phyloP scores from a whole-genome alignment of 768 basidiomycete species.

The Boletus rubroflammeus region DNA sequence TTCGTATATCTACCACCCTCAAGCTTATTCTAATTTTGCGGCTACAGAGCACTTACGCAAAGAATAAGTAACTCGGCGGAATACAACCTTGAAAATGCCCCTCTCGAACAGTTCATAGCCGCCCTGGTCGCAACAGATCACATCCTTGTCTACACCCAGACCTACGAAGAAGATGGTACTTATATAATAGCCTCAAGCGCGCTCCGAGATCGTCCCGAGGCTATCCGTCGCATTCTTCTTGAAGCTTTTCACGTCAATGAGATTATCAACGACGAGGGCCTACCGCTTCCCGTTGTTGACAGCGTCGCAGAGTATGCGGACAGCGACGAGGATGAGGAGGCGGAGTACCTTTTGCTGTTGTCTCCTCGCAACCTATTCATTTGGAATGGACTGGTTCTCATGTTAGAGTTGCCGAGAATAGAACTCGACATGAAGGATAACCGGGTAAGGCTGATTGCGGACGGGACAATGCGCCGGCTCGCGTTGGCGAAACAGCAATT shows the following conservation, averaged over 20 bases:
- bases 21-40: slow-evolving; percentile 4
- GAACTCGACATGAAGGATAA: slow-evolving; percentile 84
- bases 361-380: slow-evolving; percentile 84
- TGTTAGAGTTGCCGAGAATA: slow-evolving; percentile 68
- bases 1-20: slow-evolving; percentile 25
- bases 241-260: slow-evolving; percentile 83
- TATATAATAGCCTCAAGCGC: slow-evolving; percentile 84
- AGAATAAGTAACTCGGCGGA: slow-evolving; percentile 93
- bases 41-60: slow-evolving; percentile 62
- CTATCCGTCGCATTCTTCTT: slow-evolving; percentile 74
- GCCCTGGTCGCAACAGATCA: slow-evolving; percentile 81
- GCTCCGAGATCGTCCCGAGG: slow-evolving; percentile 71
- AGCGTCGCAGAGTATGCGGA: slow-evolving; percentile 37
- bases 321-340: slow-evolving; percentile 53
- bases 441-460: slow-evolving; percentile 88
- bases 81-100: slow-evolving; percentile 72
- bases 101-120: slow-evolving; percentile 76
- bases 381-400: slow-evolving; percentile 88
- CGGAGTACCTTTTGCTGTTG: slow-evolving; percentile 78
- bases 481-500: slow-evolving; percentile 76
- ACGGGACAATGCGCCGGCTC: slow-evolving; percentile 79
- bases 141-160: slow-evolving; percentile 88
- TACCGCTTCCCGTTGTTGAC: slow-evolving; percentile 40
- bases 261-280: slow-evolving; percentile 47
- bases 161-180: slow-evolving; percentile 83